phyloP scores from a whole-genome alignment of 129 eudicot species.

The Flaveria ramosissima region DNA sequence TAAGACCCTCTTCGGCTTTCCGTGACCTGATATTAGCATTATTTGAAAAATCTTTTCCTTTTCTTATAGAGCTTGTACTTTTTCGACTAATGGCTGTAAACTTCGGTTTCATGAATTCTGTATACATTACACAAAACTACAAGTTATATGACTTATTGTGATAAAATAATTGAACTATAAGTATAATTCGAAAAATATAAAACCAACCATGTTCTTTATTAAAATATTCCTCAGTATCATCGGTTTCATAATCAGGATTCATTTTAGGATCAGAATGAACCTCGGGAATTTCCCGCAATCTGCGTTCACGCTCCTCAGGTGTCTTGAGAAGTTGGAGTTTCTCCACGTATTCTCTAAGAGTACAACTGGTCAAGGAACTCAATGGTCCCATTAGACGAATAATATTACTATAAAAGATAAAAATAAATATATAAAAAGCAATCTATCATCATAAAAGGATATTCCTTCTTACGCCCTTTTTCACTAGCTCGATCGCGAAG shows the following conservation, averaged over 20 bases:
- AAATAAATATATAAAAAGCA: not conserved
- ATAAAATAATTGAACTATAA: not conserved
- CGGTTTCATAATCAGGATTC: conserved; percentile 71
- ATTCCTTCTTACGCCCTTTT: conserved; percentile 77
- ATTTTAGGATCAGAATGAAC: conserved; percentile 82
- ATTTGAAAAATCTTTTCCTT: conserved; percentile 37
- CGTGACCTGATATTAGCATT: conserved; percentile 17
- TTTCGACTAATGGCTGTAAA: conserved; percentile 32
- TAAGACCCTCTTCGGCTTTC: conserved; percentile 38
- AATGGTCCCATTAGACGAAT: not conserved
- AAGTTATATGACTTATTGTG: not conserved
- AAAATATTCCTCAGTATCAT: conserved; percentile 42
- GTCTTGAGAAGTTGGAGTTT: conserved; percentile 71
- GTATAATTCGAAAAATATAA: conserved; percentile 13
- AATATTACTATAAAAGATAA: not conserved
- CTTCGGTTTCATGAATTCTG: conserved; percentile 40
- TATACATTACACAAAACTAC: conserved; percentile 12
- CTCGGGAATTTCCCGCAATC: conserved; percentile 73
- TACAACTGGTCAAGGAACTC: conserved; percentile 54
- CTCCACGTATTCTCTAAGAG: conserved; percentile 87
- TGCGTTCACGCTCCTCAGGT: conserved; percentile 83
- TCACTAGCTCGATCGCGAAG: conserved; percentile 87
- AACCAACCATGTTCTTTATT: conserved; percentile 56
- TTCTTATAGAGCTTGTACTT: conserved; percentile 41
- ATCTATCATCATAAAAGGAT: conserved; percentile 51